phyloP scores from a whole-genome alignment of 2,329 filamentous ascomycete species.

The Colletotrichum graminicola region DNA sequence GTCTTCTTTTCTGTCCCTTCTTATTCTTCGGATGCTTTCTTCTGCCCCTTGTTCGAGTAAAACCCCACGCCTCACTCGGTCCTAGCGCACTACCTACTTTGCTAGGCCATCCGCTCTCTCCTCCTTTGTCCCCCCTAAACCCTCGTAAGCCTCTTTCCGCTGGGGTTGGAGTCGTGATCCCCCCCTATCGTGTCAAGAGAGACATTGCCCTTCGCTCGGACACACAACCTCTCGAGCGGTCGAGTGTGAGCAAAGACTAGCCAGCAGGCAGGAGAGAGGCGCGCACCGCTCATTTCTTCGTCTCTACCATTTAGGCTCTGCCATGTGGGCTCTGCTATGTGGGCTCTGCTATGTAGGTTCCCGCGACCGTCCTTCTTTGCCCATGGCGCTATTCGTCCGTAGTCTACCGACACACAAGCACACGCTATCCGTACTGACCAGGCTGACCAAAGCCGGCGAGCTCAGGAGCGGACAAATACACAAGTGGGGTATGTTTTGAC shows the following conservation, averaged over 20 bases:
- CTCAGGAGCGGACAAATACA: constrained; percentile 16
- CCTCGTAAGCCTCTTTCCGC: background rate
- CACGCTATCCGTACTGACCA: background rate
- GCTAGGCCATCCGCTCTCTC: constrained; percentile 12
- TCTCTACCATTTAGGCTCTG: too few species aligned
- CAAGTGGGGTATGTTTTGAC: constrained; percentile 12
- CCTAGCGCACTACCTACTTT: background rate
- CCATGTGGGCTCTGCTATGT: background rate
- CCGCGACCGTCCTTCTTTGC: constrained; percentile 24
- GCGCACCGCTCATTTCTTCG: constrained; percentile 33
- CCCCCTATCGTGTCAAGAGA: constrained; percentile 17
- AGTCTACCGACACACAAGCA: background rate
- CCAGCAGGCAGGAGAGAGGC: constrained; percentile 8
- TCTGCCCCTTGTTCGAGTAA: constrained; percentile 19
- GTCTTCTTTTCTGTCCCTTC: constrained; percentile 23
- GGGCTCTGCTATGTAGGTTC: background rate
- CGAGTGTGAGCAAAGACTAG: background rate
- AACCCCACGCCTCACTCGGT: constrained; percentile 16
- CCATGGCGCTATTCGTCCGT: constrained; percentile 18
- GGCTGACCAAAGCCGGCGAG: constrained; percentile 4
- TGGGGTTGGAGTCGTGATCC: constrained; percentile 5
- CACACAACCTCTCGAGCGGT: constrained; percentile 1
- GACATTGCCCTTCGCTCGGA: constrained; percentile 32
- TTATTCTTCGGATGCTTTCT: constrained; percentile 34
- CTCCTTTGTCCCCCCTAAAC: constrained; percentile 1